Evolutionary conservation across 2,329 filamentous ascomycete genomes (phyloP).

Genomic region (Apiospora aurea): DNA sequence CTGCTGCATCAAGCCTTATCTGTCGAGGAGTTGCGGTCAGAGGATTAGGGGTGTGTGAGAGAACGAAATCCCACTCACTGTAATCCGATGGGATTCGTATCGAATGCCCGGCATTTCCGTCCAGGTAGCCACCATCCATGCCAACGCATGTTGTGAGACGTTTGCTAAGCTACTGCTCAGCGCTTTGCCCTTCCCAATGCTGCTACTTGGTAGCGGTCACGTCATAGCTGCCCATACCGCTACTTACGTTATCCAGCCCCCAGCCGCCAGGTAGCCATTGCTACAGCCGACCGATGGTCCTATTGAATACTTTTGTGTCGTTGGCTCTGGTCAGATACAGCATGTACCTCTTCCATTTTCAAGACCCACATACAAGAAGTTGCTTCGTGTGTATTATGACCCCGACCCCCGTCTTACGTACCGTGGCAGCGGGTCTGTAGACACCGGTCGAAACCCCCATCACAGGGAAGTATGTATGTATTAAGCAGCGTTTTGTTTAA

Average conservation of each 20-base stretch:
- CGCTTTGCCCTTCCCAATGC: not conserved
- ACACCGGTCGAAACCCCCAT: not conserved
- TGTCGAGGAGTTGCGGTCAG: slow-evolving; percentile 17
- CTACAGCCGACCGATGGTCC: not conserved
- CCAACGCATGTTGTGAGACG: slow-evolving; percentile 16
- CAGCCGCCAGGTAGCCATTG: slow-evolving; percentile 1
- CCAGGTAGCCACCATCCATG: not conserved
- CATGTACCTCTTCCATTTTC: not conserved
- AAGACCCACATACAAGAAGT: not conserved
- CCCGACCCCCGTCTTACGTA: slow-evolving; percentile 10
- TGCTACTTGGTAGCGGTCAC: not conserved
- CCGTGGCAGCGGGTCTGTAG: not conserved
- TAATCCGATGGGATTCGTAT: not conserved
- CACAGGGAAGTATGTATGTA: not conserved
- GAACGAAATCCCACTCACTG: not conserved
- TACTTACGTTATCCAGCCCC: not conserved
- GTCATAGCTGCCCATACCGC: slow-evolving; percentile 14
- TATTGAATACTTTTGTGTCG: not conserved
- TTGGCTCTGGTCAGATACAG: slow-evolving; percentile 6
- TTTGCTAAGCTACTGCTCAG: slow-evolving; percentile 17
- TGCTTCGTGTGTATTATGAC: not conserved
- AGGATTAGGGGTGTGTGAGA: slow-evolving; percentile 14
- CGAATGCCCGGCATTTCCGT: slow-evolving; percentile 1
- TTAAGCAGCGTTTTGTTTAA: not conserved
- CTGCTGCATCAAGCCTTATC: not conserved